Percentiles rank a stretch among this genome's conserved stretches.
Evolutionary conservation across 2,329 filamentous ascomycete species (phyloP).

Genomic region (Ascochyta lentis): DNA sequence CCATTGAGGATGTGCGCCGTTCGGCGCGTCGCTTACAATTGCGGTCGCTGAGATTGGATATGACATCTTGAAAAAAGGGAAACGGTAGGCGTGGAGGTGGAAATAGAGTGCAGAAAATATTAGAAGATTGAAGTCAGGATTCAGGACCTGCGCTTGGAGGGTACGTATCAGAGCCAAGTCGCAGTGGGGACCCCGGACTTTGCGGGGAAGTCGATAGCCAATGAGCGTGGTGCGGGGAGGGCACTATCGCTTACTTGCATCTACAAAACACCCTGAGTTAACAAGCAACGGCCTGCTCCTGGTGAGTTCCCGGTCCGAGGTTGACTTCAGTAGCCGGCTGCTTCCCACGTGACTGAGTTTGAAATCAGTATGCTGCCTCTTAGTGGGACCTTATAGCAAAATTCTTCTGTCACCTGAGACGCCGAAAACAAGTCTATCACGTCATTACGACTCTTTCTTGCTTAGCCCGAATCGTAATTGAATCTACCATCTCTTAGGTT

Average conservation of each 20-base stretch:
- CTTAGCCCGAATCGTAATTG: no score
- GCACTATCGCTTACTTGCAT: not conserved
- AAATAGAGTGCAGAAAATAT: not conserved
- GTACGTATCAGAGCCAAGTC: not conserved
- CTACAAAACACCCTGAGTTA: not conserved
- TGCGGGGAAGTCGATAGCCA: not conserved
- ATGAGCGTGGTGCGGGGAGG: not conserved
- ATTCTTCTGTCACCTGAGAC: not conserved
- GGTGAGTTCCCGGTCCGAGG: slow-evolving; percentile 5
- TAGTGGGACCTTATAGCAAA: not conserved
- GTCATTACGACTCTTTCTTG: no score
- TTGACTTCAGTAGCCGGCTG: slow-evolving; percentile 1
- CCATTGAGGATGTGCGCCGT: slow-evolving; percentile 47
- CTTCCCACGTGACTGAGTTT: not conserved
- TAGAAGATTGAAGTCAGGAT: not conserved
- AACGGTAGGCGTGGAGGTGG: not conserved
- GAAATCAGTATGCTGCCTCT: not conserved
- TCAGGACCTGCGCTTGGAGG: not conserved
- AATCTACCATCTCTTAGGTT: no score
- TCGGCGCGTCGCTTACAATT: slow-evolving; percentile 49
- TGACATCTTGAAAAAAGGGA: not conserved
- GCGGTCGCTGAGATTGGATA: slow-evolving; percentile 33
- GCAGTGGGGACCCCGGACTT: not conserved
- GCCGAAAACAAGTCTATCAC: no score
- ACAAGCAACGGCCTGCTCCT: not conserved